Conservation (phyloP, 768 basidiomycete genomes). For the Serendipita sp. region DNA sequence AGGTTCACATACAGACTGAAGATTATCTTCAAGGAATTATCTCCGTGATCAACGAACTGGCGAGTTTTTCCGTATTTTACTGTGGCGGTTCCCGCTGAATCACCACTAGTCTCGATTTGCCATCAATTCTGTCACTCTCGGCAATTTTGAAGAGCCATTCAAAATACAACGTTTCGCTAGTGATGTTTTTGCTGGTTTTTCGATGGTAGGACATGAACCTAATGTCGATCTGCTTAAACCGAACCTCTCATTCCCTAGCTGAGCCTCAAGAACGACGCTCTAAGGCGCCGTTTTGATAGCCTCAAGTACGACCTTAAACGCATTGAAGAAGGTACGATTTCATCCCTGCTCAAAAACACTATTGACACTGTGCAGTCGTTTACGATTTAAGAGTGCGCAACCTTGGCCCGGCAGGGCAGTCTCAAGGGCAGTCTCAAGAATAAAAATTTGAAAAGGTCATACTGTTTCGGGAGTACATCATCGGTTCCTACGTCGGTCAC, state of each 20-base stretch:
- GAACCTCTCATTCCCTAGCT: constrained; percentile 27
- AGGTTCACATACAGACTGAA: constrained; percentile 47
- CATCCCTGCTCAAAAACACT: neutral
- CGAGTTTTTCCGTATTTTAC: constrained; percentile 20
- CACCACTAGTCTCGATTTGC: constrained; percentile 50
- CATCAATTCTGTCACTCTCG: constrained; percentile 68
- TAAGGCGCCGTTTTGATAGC: constrained; percentile 63
- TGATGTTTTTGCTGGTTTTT: constrained; percentile 68
- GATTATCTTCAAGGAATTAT: constrained; percentile 75
- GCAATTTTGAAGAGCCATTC: constrained; percentile 63
- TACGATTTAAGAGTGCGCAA: constrained; percentile 72
- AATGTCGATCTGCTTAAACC: neutral
- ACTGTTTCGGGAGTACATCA: no score
- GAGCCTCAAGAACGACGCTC: constrained; percentile 63
- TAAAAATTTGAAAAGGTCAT: no score
- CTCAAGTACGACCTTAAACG: constrained; percentile 80
- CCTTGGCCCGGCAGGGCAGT: constrained; percentile 17
- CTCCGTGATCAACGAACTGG: constrained; percentile 63
- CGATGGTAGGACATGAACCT: constrained; percentile 34
- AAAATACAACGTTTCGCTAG: constrained; percentile 15
- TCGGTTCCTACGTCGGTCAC: no score
- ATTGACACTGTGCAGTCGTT: constrained; percentile 35
- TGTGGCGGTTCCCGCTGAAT: neutral
- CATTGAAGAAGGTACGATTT: constrained; percentile 61
- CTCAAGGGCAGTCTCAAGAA: no score